phyloP scores from a whole-genome alignment of 2,329 filamentous ascomycete species.

The Ceratocystis cubensis region DNA sequence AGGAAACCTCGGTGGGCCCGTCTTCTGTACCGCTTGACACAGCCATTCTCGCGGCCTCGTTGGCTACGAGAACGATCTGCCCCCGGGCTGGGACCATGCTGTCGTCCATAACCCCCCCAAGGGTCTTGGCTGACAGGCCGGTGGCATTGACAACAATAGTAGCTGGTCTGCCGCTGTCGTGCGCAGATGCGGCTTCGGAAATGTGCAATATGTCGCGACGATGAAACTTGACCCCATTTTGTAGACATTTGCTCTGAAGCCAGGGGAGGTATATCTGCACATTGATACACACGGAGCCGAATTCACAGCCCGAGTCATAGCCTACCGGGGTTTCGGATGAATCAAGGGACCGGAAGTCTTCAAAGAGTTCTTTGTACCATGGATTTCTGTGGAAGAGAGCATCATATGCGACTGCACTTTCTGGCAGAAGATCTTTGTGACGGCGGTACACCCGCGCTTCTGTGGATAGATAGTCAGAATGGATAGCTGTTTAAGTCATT shows the following conservation, averaged over 20 bases:
- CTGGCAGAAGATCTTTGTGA: constrained; percentile 43
- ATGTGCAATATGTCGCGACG: constrained; percentile 57
- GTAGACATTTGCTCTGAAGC: constrained; percentile 67
- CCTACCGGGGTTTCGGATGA: constrained; percentile 47
- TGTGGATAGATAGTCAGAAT: constrained; percentile 24
- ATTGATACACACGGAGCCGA: constrained; percentile 85
- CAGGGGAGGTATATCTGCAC: constrained; percentile 77
- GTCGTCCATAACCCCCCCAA: constrained; percentile 70
- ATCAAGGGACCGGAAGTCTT: constrained; percentile 54
- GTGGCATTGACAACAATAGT: constrained; percentile 70
- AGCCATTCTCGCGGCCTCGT: constrained; percentile 60
- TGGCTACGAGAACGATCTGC: constrained; percentile 73
- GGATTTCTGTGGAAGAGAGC: constrained; percentile 53
- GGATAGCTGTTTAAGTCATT: neutral
- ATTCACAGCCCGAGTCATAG: constrained; percentile 59
- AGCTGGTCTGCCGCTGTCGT: constrained; percentile 7
- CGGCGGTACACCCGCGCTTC: constrained; percentile 41
- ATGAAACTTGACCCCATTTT: constrained; percentile 55
- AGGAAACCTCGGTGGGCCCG: constrained; percentile 57
- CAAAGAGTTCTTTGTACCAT: constrained; percentile 61
- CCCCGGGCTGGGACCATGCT: constrained; percentile 65
- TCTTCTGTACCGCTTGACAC: constrained; percentile 62
- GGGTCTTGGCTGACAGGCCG: constrained; percentile 58
- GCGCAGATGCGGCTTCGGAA: constrained; percentile 41
- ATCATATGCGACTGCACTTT: constrained; percentile 39